phyloP scores from a whole-genome alignment of 768 basidiomycete genomes.

The Russula compacta region DNA sequence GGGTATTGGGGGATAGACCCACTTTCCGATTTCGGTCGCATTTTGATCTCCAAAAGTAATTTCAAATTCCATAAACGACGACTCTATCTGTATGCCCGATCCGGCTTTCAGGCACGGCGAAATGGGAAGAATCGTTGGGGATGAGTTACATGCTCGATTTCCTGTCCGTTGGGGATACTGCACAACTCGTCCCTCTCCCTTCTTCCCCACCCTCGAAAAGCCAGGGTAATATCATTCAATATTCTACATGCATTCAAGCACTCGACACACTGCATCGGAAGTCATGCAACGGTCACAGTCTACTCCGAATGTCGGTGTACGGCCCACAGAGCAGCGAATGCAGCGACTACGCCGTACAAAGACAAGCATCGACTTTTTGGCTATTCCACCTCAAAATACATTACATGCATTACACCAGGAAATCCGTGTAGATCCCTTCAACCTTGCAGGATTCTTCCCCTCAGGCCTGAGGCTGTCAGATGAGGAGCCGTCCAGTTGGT shows the following conservation, averaged over 20 bases:
- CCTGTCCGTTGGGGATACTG: slow-evolving; percentile 10
- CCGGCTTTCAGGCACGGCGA: slow-evolving; percentile 18
- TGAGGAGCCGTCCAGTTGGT: slow-evolving; percentile 36
- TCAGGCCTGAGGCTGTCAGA: slow-evolving; percentile 22
- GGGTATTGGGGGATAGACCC: not conserved
- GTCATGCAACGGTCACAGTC: slow-evolving; percentile 27
- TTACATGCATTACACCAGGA: slow-evolving; percentile 22
- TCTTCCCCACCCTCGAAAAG: not conserved
- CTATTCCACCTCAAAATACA: slow-evolving; percentile 14
- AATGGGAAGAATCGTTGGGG: slow-evolving; percentile 16
- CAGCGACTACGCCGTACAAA: slow-evolving; percentile 17
- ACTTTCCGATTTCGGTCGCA: not conserved
- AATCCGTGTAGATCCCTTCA: slow-evolving; percentile 39
- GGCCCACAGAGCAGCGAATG: not conserved
- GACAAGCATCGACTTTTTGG: slow-evolving; percentile 15
- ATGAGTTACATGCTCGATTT: not conserved
- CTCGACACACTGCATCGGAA: slow-evolving; percentile 1
- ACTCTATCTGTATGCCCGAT: slow-evolving; percentile 7
- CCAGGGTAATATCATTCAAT: not conserved
- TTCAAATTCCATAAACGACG: slow-evolving; percentile 5
- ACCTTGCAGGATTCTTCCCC: slow-evolving; percentile 42
- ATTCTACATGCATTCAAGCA: slow-evolving; percentile 4
- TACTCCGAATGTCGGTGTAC: slow-evolving; percentile 22
- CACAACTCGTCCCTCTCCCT: not conserved
- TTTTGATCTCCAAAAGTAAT: not conserved